Evolutionary conservation across 2,329 filamentous ascomycete species (phyloP), one percentile per base, ranked within the genome.

Genomic region (Aspergillus amoenus): DNA sequence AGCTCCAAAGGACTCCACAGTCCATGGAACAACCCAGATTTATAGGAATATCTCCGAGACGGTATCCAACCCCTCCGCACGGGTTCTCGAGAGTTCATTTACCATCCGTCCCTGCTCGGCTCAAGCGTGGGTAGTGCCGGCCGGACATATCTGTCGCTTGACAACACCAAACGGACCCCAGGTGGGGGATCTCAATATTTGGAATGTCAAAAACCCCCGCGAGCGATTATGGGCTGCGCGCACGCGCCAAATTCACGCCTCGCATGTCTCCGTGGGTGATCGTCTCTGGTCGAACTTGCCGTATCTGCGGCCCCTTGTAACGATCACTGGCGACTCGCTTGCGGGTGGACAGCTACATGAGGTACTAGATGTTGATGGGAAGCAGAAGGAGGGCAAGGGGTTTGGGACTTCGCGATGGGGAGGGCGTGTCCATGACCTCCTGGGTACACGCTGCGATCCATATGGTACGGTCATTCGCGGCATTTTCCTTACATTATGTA

Each of bases 101-200:
- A 83, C 82, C 2, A 78, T 94, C 27, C 87, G 89, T 0, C 89
- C 91, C 30, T 85, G 90, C 34, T 90, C 87, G 2, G 91, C 88
- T 1, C 80, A 80, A 58, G 89, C 90, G 1, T 94, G 88, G 88
- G 79, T 82, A 47, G 89, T 88, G 0, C 82, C 84, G 0, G 84
- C 84, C 1, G 88, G 89, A 3, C 82, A 82, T 48, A 82, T 94
- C 56, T 84, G 90, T 59, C 84, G 86, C 13, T 86, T 95, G 60
- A 88, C 85, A 56, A 93, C 90, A 0, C 89, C 89, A 0, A 78
- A 87, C 54, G 91, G 91, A 0, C 85, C 91, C 0, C 91, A 95
- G 75, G 90, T 95, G 48, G 89, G 90, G 53, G 91, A 94, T 66
- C 77, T 94, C 17, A 95, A 95, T 71, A 82, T 94, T 65, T 95